Base-by-base conservation (phyloP, 176 grass and related monocot genomes). In the Lolium multiflorum region DNA sequence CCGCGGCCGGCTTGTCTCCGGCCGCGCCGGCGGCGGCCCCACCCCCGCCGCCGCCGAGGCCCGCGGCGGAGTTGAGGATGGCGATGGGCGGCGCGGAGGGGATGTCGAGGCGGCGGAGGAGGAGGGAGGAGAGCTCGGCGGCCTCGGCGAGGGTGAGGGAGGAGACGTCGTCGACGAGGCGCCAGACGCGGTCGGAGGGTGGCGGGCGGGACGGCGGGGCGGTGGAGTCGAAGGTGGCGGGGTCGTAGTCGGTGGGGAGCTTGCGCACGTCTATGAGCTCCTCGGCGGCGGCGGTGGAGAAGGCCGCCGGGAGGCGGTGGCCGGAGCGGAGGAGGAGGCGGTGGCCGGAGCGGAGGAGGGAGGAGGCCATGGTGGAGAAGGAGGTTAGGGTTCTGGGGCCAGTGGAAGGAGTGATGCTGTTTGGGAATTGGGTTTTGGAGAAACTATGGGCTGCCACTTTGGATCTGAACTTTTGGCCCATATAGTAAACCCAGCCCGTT, bases 131-230 rank as follows among this genome's bases (percentile, higher is more conserved):
- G 25, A 98, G 93, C 54, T 90, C 78, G 5, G 90, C 87, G 8
- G 93, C 73, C 63, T 98, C 92, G 6, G 74, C 81, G 4, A 98
- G 90, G 59, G 93, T 92, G 35, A 96, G 93, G 62, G 92, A 83
- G 46, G 92, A 86, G 67, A 96, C 86, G 50, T 98, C 93, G 15
- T 98, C 96, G 82, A 96, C 96, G 57, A 98, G 96, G 65, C 96
- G 91, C 93, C 96, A 98, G 17, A 98, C 96, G n/a, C 92, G 90
- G 50, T 98, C 92, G 11, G 93, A 91, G 11, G 96, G 96, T 0
- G 92, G 84, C 17, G 88, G 80, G 15, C 88, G 88, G 35, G 86
- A 93, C 0, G 93, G 88, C 0, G 93, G 86, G 1, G 84, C 67
- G 9, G 92, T 86, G 14, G 90, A 84, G 64, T 98, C 91, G 65